Conservation (phyloP, 2,329 filamentous ascomycete species). For the Microcera coccophila region DNA sequence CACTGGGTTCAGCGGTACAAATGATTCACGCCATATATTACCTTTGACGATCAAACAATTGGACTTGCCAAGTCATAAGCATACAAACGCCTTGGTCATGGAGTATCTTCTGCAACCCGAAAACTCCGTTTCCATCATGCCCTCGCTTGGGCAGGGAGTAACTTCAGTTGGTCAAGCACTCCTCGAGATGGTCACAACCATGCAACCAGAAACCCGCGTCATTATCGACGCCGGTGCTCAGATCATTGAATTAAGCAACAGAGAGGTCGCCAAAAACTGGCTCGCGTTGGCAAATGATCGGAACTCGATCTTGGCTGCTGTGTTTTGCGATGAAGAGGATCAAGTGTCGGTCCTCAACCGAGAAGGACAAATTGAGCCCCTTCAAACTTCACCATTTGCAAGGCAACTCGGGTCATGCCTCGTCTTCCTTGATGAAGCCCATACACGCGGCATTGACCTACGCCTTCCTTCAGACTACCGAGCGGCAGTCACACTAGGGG, state of each 20-base stretch:
- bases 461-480: constrained; percentile 45
- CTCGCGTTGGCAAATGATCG: constrained; percentile 25
- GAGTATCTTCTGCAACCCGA: constrained; percentile 51
- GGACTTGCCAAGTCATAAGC: constrained; percentile 52
- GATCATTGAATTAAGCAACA: constrained; percentile 57
- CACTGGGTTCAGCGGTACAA: constrained; percentile 70
- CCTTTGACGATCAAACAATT: constrained; percentile 60
- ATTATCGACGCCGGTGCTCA: constrained; percentile 62
- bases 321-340: background rate
- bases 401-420: constrained; percentile 50
- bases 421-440: constrained; percentile 58
- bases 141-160: background rate
- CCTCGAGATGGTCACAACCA: background rate
- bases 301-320: background rate
- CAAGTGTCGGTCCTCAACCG: background rate
- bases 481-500: constrained; percentile 54
- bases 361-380: constrained; percentile 31
- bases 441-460: constrained; percentile 59
- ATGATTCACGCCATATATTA: constrained; percentile 57
- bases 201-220: constrained; percentile 39
- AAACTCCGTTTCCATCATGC: constrained; percentile 34
- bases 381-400: constrained; percentile 52
- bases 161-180: background rate
- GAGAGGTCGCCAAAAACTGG: constrained; percentile 47
- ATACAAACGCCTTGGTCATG: constrained; percentile 63